Conservation (phyloP, 176 grass and related monocot species). For the Neostapfia colusana region DNA sequence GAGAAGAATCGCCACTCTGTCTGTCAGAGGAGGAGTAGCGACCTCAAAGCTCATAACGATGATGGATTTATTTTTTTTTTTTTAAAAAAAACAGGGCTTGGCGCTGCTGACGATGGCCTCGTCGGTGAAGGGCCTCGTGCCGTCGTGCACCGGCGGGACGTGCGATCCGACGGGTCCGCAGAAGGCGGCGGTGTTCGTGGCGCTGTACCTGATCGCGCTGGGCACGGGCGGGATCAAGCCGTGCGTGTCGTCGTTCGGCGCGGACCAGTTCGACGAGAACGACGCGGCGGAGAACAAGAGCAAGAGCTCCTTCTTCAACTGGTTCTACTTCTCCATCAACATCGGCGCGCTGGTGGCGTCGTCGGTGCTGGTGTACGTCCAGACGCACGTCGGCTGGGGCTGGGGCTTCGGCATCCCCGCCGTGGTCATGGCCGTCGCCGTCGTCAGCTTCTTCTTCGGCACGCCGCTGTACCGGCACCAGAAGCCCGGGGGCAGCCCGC, state of each 20-base stretch:
- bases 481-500: conserved; percentile 71
- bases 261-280: conserved; percentile 80
- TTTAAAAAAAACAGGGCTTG: conserved; percentile 63
- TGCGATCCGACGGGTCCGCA: conserved; percentile 61
- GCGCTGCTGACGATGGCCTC: conserved; percentile 59
- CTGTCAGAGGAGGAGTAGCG: no score
- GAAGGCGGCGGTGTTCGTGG: conserved; percentile 51
- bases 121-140: conserved; percentile 59
- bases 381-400: conserved; percentile 78
- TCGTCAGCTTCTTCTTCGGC: conserved; percentile 74
- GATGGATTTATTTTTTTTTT: background rate
- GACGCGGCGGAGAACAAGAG: conserved; percentile 56
- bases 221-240: conserved; percentile 94
- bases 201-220: conserved; percentile 71
- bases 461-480: conserved; percentile 78
- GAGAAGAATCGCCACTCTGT: background rate
- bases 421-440: conserved; percentile 72
- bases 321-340: conserved; percentile 96
- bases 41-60: no score
- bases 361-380: conserved; percentile 80
- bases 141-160: conserved; percentile 31
- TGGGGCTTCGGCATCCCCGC: conserved; percentile 93
- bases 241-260: conserved; percentile 78
- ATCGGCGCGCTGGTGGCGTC: conserved; percentile 79
- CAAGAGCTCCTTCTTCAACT: conserved; percentile 91